Evolutionary conservation across 768 basidiomycete genomes (phyloP), one percentile per base, ranked within the genome.

Genomic region (Rossbeevera mucosa): DNA sequence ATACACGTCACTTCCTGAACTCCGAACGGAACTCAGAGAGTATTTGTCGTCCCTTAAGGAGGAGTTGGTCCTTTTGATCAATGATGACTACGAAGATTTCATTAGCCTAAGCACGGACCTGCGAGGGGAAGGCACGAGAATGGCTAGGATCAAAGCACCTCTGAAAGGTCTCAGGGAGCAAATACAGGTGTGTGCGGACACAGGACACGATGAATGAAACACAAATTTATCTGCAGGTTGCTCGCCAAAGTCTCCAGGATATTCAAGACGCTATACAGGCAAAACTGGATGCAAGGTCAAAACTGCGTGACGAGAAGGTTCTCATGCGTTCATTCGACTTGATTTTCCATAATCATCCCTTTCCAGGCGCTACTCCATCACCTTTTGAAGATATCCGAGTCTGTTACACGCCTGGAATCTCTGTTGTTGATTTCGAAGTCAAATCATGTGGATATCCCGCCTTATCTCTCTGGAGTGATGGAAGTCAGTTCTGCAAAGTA

Each of bases 1-100:
- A 25, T 85, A 91, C 59, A 88, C 87, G 0, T 90, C 92, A 9
- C 78, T 96, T 18, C 85, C 88, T 26, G 95, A 97, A 68, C 76
- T 97, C 28, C 85, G 94, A 48, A 71, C 81, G 4, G 94, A 99
- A 66, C 75, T 99, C 20, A 80, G 93, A 28, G 84, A 91, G 48
- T 97, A 97, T 67, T 76, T 92, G 54, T 80, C 82, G 0, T 74
- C 78, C 9, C 72, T 99, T 57, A 93, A 95, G 69, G 91, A 94
- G 66, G 95, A 96, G 66, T 79, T 99, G 30, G 93, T 98, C 26
- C 85, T 85, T 62, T 82, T 98, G 63, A 96, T 98, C 67, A 98
- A 99, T 70, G 88, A 93, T 60, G 96, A 98, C 71, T 99, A 98
- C 64, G 94, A 94, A 67, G 94, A 94, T 13, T 99, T 98, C 66